phyloP scores from a whole-genome alignment of 1,139 yeast genomes.

The Saccharomyces hybrid region DNA sequence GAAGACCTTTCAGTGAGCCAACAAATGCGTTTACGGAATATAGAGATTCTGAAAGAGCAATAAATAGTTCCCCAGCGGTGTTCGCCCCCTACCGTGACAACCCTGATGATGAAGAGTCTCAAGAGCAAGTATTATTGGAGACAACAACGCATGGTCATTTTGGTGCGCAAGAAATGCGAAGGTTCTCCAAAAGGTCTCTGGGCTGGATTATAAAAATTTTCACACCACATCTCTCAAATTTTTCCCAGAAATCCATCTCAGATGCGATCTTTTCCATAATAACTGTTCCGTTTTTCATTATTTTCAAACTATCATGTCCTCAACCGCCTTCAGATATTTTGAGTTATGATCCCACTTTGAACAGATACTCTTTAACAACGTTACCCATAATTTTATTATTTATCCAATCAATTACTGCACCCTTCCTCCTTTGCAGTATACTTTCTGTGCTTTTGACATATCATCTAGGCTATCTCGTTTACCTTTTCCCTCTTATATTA shows the following conservation, averaged over 20 bases:
- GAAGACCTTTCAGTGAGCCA: conserved; percentile 22
- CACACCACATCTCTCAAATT: conserved; percentile 26
- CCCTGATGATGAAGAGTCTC: conserved; percentile 10
- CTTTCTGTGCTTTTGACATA: conserved; percentile 13
- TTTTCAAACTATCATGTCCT: conserved; percentile 28
- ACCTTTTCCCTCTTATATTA: conserved; percentile 7
- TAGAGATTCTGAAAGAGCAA: not conserved
- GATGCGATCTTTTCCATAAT: conserved; percentile 22
- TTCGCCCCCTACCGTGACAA: conserved; percentile 24
- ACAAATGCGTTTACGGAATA: not conserved
- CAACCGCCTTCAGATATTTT: conserved; percentile 15
- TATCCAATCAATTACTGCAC: conserved; percentile 21
- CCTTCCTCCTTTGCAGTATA: conserved; percentile 15
- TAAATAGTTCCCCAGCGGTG: conserved; percentile 21
- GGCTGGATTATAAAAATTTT: conserved; percentile 15
- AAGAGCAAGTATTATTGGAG: not conserved
- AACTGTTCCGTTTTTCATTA: conserved; percentile 26
- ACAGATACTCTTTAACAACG: conserved; percentile 12
- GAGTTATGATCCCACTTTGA: conserved; percentile 13
- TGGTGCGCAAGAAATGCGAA: conserved; percentile 2
- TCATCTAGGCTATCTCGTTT: conserved; percentile 5
- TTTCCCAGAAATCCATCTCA: conserved; percentile 17
- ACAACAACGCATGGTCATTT: not conserved
- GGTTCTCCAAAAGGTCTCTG: conserved; percentile 8
- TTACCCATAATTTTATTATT: conserved; percentile 15